Percentiles rank a stretch among this genome's conserved stretches.
phyloP scores from a whole-genome alignment of 192 early-diverging fungal genomes.

The Coemansia sp. region DNA sequence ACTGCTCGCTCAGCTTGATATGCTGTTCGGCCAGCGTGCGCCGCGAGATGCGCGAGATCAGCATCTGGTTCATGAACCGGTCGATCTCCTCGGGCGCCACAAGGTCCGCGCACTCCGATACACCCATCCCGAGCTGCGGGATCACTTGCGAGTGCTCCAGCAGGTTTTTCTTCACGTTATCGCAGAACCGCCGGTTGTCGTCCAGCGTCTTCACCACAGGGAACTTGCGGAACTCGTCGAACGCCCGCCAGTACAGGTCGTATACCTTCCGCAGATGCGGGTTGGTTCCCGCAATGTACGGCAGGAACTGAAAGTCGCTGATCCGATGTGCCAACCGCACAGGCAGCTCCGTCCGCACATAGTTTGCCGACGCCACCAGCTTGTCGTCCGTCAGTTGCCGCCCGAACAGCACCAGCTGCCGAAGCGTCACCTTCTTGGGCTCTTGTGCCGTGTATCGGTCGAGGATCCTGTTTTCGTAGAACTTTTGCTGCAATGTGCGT shows the following conservation, averaged over 20 bases:
- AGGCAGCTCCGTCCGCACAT: conserved; percentile 86
- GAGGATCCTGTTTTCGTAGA: conserved; percentile 90
- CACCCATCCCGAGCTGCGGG: conserved; percentile 86
- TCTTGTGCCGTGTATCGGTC: conserved; percentile 82
- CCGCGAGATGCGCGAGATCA: conserved; percentile 85
- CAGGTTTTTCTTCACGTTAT: conserved; percentile 70
- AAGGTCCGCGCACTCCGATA: conserved; percentile 77
- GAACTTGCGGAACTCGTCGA: conserved; percentile 77
- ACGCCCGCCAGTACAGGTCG: conserved; percentile 91
- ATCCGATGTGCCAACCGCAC: conserved; percentile 91
- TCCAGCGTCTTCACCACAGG: conserved; percentile 75
- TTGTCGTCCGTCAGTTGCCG: conserved; percentile 83
- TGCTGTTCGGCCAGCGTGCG: conserved; percentile 94
- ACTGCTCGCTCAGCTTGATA: conserved; percentile 74
- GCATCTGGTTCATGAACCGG: conserved; percentile 88
- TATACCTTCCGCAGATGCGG: conserved; percentile 87
- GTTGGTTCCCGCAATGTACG: conserved; percentile 92
- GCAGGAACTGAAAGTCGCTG: conserved; percentile 88
- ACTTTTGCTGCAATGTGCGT: conserved; percentile 64
- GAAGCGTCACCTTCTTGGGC: conserved; percentile 79
- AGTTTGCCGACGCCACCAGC: conserved; percentile 85
- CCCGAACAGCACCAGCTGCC: conserved; percentile 91
- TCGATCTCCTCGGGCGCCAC: conserved; percentile 69
- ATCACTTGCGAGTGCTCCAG: conserved; percentile 83
- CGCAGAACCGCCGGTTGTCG: conserved; percentile 83